A percentile compares a stretch with the other conserved stretches of the same genome.
Evolutionary conservation across 495 filamentous ascomycete genomes (phyloP).

Genomic region (Hypoxylon cercidicola): DNA sequence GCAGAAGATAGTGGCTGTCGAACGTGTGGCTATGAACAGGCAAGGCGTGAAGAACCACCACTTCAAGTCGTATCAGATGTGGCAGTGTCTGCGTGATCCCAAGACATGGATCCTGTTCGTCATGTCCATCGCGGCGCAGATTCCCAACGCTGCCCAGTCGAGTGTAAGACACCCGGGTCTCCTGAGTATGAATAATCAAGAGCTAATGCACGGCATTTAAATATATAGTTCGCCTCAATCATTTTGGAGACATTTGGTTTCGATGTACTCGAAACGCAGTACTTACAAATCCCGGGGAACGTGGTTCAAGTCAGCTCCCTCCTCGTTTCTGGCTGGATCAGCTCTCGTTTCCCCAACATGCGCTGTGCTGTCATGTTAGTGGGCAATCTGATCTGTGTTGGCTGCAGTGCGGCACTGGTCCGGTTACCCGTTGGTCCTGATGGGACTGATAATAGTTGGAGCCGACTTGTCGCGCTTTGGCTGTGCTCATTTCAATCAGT

Average conservation of each 20-base stretch:
- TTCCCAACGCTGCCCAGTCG: conserved; percentile 60
- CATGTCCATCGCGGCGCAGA: conserved; percentile 55
- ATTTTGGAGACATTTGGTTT: conserved; percentile 65
- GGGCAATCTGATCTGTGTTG: conserved; percentile 54
- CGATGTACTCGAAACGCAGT: conserved; percentile 64
- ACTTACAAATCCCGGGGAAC: conserved; percentile 59
- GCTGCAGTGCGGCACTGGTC: conserved; percentile 50
- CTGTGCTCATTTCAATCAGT: conserved; percentile 52
- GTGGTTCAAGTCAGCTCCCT: conserved; percentile 55
- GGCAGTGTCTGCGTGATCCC: conserved; percentile 68
- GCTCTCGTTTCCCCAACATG: conserved; percentile 52
- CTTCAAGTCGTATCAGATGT: conserved; percentile 57
- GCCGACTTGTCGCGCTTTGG: conserved; percentile 62
- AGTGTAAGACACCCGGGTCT: conserved; percentile 48
- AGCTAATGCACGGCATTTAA: conserved; percentile 1
- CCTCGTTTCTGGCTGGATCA: conserved; percentile 50
- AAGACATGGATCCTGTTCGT: conserved; percentile 62
- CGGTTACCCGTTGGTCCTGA: conserved; percentile 39
- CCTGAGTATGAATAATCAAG: background rate
- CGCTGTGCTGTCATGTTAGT: conserved; percentile 54
- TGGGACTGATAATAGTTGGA: conserved; percentile 62
- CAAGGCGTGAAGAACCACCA: conserved; percentile 72
- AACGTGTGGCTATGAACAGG: conserved; percentile 63
- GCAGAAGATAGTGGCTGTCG: conserved; percentile 63
- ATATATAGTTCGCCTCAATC: conserved; percentile 51